Percentiles rank a stretch among this genome's conserved stretches.
These are phyloP conservation scores for Dryadomyces quercivorus DNA, from an alignment of 2,329 filamentous ascomycete species.

Conservation along the genomic window DNA sequence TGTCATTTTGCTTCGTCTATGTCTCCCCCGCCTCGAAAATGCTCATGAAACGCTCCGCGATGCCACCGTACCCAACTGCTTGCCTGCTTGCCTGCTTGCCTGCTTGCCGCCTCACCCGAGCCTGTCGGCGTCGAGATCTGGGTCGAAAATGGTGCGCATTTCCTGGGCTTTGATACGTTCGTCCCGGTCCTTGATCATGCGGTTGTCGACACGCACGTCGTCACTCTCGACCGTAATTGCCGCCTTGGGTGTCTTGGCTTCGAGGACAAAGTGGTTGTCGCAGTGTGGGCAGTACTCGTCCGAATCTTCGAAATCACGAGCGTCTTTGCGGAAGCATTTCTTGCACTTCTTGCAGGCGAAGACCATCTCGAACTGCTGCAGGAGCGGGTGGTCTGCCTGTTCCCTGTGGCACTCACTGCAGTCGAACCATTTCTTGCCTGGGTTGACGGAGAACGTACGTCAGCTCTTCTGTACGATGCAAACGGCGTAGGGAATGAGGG, in stretches of 20 bases:
- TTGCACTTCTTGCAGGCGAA: conserved; percentile 99
- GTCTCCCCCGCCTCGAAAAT: not conserved
- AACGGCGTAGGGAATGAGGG: not conserved
- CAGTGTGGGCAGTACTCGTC: conserved; percentile 99
- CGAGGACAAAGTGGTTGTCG: conserved; percentile 95
- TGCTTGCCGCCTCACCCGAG: conserved; percentile 50
- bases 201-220: conserved; percentile 71
- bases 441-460: not conserved
- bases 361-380: conserved; percentile 72
- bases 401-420: conserved; percentile 91
- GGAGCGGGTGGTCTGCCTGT: conserved; percentile 61
- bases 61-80: not conserved
- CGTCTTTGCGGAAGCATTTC: conserved; percentile 94
- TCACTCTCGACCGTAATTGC: conserved; percentile 81
- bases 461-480: not conserved
- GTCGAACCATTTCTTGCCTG: conserved; percentile 96
- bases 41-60: conserved; percentile 2
- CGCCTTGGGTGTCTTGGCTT: conserved; percentile 74
- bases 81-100: too few relatives aligned
- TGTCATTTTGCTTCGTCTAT: not conserved
- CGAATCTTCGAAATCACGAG: conserved; percentile 81
- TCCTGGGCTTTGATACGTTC: conserved; percentile 56
- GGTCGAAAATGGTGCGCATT: conserved; percentile 59
- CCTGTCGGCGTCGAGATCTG: conserved; percentile 61
- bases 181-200: conserved; percentile 93